Percentiles rank a stretch among this genome's conserved stretches.
These are phyloP conservation scores for Aspergillus sclerotiicarbonarius DNA, from an alignment of 495 filamentous ascomycete genomes.

Conservation along the genomic window DNA sequence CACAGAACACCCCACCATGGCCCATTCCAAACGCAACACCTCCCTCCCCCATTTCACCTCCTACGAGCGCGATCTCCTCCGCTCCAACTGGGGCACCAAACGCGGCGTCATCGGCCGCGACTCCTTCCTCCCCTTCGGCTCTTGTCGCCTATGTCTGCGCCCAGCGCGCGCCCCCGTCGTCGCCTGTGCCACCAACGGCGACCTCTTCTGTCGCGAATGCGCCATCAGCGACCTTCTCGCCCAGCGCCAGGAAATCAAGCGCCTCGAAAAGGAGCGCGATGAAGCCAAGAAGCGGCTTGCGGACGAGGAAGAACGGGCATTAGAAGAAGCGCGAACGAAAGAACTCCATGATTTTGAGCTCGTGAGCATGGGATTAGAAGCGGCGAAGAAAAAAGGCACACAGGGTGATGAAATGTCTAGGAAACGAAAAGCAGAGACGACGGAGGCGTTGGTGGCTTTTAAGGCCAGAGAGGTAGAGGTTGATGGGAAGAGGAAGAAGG, in stretches of 20 bases:
- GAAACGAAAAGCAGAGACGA: conserved; percentile 31
- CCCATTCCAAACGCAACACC: conserved; percentile 82
- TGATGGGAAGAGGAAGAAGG: conserved; percentile 48
- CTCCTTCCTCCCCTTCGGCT: conserved; percentile 89
- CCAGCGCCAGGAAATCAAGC: conserved; percentile 90
- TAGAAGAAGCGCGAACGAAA: conserved; percentile 32
- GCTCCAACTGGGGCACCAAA: conserved; percentile 75
- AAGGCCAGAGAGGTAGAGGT: conserved; percentile 67
- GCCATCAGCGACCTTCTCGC: conserved; percentile 85
- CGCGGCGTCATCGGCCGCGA: conserved; percentile 86
- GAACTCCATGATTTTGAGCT: conserved; percentile 43
- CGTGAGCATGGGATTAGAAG: conserved; percentile 43
- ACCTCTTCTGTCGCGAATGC: conserved; percentile 97
- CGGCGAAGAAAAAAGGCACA: conserved; percentile 14
- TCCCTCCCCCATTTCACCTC: conserved; percentile 95
- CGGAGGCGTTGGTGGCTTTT: conserved; percentile 27
- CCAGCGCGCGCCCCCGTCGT: conserved; percentile 84
- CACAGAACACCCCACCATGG: conserved; percentile 27
- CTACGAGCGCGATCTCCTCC: conserved; percentile 80
- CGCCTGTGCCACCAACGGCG: conserved; percentile 68
- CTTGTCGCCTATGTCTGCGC: conserved; percentile 85
- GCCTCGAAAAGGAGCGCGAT: conserved; percentile 67
- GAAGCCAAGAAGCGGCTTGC: conserved; percentile 40
- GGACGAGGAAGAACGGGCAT: conserved; percentile 39
- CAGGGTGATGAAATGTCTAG: conserved; percentile 10